Evolutionary conservation across 108 stramenopile species (phyloP).

Genomic region (Nitzschia sp.): DNA sequence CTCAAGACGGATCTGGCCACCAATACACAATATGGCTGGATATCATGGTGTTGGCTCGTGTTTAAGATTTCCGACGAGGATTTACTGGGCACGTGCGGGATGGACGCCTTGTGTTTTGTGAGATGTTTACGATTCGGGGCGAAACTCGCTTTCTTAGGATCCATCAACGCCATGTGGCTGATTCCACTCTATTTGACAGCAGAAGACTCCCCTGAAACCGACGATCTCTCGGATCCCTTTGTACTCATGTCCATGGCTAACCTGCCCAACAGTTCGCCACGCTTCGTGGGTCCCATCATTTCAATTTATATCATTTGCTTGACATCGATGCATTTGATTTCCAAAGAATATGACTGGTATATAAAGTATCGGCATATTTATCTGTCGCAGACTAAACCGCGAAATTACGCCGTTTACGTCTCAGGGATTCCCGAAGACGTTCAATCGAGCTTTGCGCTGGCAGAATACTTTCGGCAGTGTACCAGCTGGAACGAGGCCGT

Average conservation of each 20-base stretch:
- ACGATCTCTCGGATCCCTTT: constrained; percentile 34
- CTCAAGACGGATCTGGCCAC: constrained; percentile 40
- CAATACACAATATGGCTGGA: constrained; percentile 39
- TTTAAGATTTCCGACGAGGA: constrained; percentile 48
- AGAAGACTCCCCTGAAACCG: constrained; percentile 9
- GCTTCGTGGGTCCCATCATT: constrained; percentile 37
- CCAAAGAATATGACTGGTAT: constrained; percentile 62
- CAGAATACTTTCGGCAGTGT: constrained; percentile 50
- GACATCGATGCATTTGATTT: constrained; percentile 50
- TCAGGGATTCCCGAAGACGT: constrained; percentile 41
- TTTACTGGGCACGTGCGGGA: constrained; percentile 42
- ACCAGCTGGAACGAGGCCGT: constrained; percentile 36
- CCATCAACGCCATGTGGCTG: constrained; percentile 53
- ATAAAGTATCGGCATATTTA: constrained; percentile 45
- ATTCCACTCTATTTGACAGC: constrained; percentile 51
- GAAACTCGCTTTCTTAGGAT: constrained; percentile 40
- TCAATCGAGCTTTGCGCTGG: constrained; percentile 36
- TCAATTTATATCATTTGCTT: constrained; percentile 51
- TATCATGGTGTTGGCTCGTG: constrained; percentile 57
- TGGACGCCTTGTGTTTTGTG: constrained; percentile 61
- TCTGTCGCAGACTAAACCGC: constrained; percentile 23
- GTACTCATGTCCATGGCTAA: constrained; percentile 35
- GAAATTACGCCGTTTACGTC: constrained; percentile 52
- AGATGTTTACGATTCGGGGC: constrained; percentile 38
- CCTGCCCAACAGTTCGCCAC: constrained; percentile 28